These are phyloP conservation scores for Cephaloascus fragrans DNA, from an alignment of 805 yeast genomes.

Conservation along the genomic window DNA sequence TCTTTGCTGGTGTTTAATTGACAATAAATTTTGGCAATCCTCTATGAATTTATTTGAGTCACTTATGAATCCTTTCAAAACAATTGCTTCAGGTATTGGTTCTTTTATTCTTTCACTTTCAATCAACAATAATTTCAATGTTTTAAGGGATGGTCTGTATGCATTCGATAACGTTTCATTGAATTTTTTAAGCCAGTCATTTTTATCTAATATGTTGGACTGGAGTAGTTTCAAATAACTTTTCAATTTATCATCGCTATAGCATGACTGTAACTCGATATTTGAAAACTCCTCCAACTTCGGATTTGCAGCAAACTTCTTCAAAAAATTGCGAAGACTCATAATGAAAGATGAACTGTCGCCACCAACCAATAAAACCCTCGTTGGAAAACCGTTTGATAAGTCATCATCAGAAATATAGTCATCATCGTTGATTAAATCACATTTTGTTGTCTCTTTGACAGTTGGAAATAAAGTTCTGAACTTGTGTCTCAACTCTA, in stretches of 20 bases:
- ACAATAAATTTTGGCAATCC: slow-evolving; percentile 42
- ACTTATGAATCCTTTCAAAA: slow-evolving; percentile 30
- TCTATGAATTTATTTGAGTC: slow-evolving; percentile 43
- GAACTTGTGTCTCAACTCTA: slow-evolving; percentile 27
- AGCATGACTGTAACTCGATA: slow-evolving; percentile 34
- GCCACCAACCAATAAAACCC: slow-evolving; percentile 25
- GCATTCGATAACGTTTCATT: slow-evolving; percentile 26
- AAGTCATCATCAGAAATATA: slow-evolving; percentile 46
- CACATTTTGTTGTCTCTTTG: slow-evolving; percentile 18
- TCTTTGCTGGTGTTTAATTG: slow-evolving; percentile 42
- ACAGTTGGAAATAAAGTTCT: slow-evolving; percentile 17
- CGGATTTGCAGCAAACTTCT: slow-evolving; percentile 9
- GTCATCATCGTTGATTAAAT: slow-evolving; percentile 23
- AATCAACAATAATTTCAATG: slow-evolving; percentile 28
- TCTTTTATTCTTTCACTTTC: slow-evolving; percentile 49
- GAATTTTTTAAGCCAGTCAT: slow-evolving; percentile 42
- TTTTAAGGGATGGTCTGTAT: slow-evolving; percentile 35
- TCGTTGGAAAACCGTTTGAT: slow-evolving; percentile 43
- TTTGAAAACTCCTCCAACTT: slow-evolving; percentile 7
- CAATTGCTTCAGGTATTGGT: slow-evolving; percentile 22
- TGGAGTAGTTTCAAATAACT: slow-evolving; percentile 22
- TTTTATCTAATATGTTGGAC: slow-evolving; percentile 33
- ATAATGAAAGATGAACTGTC: slow-evolving; percentile 21
- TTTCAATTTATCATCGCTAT: slow-evolving; percentile 44
- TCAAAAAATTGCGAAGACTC: slow-evolving; percentile 19